Evolutionary conservation across 208 protist genomes (phyloP), one percentile per base, ranked within the genome.

Genomic region (Acanthamoeba sp.): DNA sequence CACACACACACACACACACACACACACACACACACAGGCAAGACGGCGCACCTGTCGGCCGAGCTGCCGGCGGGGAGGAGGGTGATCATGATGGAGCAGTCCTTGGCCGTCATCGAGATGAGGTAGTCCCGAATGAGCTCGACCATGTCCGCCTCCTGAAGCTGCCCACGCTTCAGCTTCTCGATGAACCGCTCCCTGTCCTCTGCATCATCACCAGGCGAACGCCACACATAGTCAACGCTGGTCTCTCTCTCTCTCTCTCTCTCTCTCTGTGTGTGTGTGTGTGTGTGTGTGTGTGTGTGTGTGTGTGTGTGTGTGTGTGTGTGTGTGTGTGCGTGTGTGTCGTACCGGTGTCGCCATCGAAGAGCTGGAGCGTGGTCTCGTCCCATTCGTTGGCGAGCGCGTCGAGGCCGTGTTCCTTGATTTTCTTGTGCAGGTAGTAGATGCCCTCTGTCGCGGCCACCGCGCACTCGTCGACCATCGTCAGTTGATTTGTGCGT

Each of bases 31-130:
- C 9, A 34, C 59, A 29, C 27, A 36, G 38, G 52, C 52, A 24
- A 24, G 52, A 10, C 52, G 52, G 14, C 52, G 52, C 52, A 24
- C 52, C 52, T 24, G 52, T 59, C 20, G 14, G 52, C 14, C 52
- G 52, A 20, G 14, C 14, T 59, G n/a, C n/a, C 32, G 48, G 64
- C 29, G 64, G 89, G 89, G 22, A 84, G 89, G 48, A 93, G 32
- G 69, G 89, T 82, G 66, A 93, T 93, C 89, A 93, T 93, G 69
- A 93, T 93, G 42, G 89, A 93, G 52, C 89, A 93, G 42, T 93
- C 89, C 66, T 93, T 93, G 42, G 89, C 89, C 32, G 89, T 93
- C 48, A 64, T 82, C 16, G 89, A 93, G 42, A 93, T 64, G 69
- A 93, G 89, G n/a, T 69, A 93, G 89, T 93, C 89, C 22, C 89